Percentiles rank a stretch among this genome's conserved stretches.
Evolutionary conservation across 495 filamentous ascomycete genomes (phyloP).

Genomic region (Glonium stellatum): DNA sequence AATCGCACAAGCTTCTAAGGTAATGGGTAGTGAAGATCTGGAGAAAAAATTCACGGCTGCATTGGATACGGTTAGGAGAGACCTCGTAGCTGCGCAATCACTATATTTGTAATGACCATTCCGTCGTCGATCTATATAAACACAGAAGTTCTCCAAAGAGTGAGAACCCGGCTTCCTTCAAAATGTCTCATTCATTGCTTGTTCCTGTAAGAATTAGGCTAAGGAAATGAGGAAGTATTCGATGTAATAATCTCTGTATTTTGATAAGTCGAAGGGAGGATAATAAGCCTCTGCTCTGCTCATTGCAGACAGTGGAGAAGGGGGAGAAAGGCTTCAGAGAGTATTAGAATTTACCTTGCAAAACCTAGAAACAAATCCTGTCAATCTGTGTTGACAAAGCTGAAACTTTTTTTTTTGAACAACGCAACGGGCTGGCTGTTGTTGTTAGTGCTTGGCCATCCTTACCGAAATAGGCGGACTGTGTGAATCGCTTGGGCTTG

Average conservation of each 20-base stretch:
- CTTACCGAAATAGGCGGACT: neutral
- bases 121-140: neutral
- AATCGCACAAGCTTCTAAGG: constrained; percentile 93
- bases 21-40: constrained; percentile 94
- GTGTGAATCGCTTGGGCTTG: neutral
- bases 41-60: constrained; percentile 81
- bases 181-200: no score
- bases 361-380: no score
- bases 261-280: no score
- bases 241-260: no score
- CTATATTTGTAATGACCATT: constrained; percentile 61
- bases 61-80: constrained; percentile 74
- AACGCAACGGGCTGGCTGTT: neutral
- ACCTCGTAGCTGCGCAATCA: constrained; percentile 89
- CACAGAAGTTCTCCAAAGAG: no score
- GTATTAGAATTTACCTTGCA: no score
- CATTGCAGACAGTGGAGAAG: no score
- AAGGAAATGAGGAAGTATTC: no score
- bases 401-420: neutral
- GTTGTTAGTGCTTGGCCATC: constrained; percentile 1
- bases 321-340: neutral
- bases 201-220: no score
- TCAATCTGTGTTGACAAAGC: neutral
- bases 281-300: no score
- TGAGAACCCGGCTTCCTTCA: no score